Base-by-base conservation (phyloP, 108 stramenopile species). In the Conticribra guillardii region DNA sequence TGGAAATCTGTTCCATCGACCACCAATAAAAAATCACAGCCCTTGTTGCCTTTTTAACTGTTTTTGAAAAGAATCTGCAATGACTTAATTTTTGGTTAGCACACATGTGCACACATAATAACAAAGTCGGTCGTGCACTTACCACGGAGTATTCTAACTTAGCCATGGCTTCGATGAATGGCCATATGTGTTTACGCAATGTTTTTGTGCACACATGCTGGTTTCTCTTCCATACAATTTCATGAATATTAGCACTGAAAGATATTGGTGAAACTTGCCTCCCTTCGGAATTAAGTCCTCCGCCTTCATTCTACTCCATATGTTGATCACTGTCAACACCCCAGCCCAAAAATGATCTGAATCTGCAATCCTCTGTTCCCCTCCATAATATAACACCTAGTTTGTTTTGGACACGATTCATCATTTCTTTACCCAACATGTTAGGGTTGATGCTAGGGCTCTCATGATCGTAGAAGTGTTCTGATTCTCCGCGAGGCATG, bases 1-100 rank as follows among this genome's bases (percentile, higher is more conserved):
- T 32, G 34, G 31, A 71, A 60, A 46, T 71, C 69, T 9, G 51
- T 61, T 11, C 59, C 69, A 52, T 60, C 59, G 22, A 60, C 34
- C 0, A 28, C 51, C 3, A 66, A 29, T 22, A 66, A 24, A 16
- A 49, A 66, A 18, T 62, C 45, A 47, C 46, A 46, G 32, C n/a
- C 22, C 18, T 0, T 47, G 34, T 62, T 44, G 2, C 23, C 24
- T 26, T 16, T 47, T 22, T 9, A 11, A 9, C 37, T 41, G 37
- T 41, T 41, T 41, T 41, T 11, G 11, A 41, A 41, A 41, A 41
- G 37, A 41, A 41, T 41, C 37, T 41, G 11, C 5, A 41, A 41
- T 9, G 37, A 41, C n/a, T n/a, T n/a, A n/a, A n/a, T n/a, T n/a
- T n/a, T n/a, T n/a, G n/a, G n/a, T n/a, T n/a, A n/a, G n/a, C n/a